phyloP scores from a whole-genome alignment of 2,329 filamentous ascomycete genomes.

The Aureobasidium leucospermi region DNA sequence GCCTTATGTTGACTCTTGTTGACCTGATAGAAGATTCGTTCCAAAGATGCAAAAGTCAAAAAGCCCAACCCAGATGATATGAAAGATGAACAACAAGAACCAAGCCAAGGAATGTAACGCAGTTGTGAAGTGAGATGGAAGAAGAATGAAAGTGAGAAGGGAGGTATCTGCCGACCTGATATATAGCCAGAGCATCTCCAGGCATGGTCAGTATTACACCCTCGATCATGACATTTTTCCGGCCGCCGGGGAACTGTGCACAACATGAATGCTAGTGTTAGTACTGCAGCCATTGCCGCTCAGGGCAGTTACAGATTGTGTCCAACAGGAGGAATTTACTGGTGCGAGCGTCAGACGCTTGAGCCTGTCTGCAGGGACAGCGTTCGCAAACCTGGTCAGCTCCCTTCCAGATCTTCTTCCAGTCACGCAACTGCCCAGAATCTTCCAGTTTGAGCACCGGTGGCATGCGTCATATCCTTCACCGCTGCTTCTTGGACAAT shows the following conservation, averaged over 20 bases:
- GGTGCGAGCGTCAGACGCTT: constrained; percentile 3
- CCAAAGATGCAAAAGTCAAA: not conserved
- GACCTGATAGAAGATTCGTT: not conserved
- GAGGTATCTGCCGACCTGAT: not conserved
- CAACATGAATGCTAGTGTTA: not conserved
- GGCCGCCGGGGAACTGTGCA: not conserved
- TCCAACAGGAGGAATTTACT: not conserved
- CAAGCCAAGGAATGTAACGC: not conserved
- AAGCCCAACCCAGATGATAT: not conserved
- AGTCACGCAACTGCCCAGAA: not conserved
- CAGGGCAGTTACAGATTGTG: not conserved
- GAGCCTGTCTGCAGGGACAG: constrained; percentile 7
- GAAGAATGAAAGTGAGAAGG: not conserved
- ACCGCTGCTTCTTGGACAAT: constrained; percentile 6
- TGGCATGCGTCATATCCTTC: constrained; percentile 1
- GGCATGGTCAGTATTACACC: not conserved
- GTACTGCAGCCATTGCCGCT: not conserved
- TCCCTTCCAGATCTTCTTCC: not conserved
- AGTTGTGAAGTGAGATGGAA: not conserved
- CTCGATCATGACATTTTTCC: not conserved
- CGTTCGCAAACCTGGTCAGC: constrained; percentile 6
- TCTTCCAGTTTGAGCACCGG: not conserved
- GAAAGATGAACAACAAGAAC: not conserved
- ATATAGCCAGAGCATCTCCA: not conserved
- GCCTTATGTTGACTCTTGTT: not conserved